Base-by-base conservation (phyloP, 106 monocot genomes). In the Vanilla planifolia region DNA sequence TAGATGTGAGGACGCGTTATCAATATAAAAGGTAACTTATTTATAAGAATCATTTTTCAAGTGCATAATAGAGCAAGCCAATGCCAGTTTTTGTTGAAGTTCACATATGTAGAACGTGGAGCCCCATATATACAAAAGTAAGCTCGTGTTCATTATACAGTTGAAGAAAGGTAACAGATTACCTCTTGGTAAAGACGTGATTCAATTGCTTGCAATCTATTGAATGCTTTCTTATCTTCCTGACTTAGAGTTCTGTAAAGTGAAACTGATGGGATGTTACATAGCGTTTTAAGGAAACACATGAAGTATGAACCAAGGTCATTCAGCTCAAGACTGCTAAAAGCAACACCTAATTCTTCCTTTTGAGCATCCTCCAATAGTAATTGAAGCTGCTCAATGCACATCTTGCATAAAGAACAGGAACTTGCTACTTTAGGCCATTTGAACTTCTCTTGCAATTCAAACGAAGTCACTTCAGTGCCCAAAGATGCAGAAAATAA, bases 401-500 rank as follows among this genome's bases (percentile, higher is more conserved):
- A 98, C 64, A 67, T 58, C 55, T 42, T 88, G 40, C 92, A 76
- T 40, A 88, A 50, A 57, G 82, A 77, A 66, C 74, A 75, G 15
- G 92, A 82, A 48, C 61, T 91, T 13, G 87, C 79, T 58, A 65
- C 59, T 66, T 85, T 98, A 23, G 91, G 96, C 96, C 96, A 98
- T 64, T 75, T 88, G 55, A 98, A 98, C 58, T 84, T 98, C 72
- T 98, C 96, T 63, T 85, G 85, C 68, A 98, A 62, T 67, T 98
- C 92, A 71, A 98, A 98, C 13, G 96, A 98, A 21, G 91, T 98
- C 6, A 98, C 77, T 70, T 92, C 96, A 48, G 79, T 92, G 25
- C 96, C 96, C 28, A 98, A 56, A 37, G 96, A 98, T 43, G 96
- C 84, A 77, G 96, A 79, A 53, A 98, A 92, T 55, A 98, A 70